Evolutionary conservation across 2,329 filamentous ascomycete species (phyloP), one percentile per base, ranked within the genome.

Genomic region (Stachybotrys chartarum): DNA sequence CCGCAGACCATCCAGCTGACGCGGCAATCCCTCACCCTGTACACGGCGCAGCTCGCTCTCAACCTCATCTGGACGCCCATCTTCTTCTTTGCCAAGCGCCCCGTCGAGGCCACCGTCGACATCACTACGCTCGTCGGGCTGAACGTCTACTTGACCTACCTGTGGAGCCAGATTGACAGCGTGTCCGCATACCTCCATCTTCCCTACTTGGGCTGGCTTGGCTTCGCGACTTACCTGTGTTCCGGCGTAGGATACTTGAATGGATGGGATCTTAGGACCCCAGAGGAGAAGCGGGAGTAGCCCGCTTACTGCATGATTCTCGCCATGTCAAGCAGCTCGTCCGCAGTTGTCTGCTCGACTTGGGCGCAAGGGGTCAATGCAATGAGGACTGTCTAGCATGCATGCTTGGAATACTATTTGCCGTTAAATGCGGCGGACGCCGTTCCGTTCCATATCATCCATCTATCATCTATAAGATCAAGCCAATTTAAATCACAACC

Each of bases 51-150:
- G 73, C 84, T 97, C 7, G 88, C 81, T 11, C 78, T 97, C 53
- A 97, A 97, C 70, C 77, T 96, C 32, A 71, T 87, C 54, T 97
- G 90, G 90, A 97, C 91, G 82, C 93, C 93, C 12, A 80, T 97
- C 11, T 97, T 97, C 80, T 97, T 96, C 68, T 80, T 82, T n/a
- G 67, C 87, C 52, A 85, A 86, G 60, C 82, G 83, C 16, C 91
- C 91, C 1, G 78, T 87, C 53, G 82, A 84, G 66, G 91, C 92
- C 4, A 84, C 90, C 7, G 79, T 80, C 31, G 90, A 97, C 68
- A 86, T 96, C 52, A 72, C 89, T 31, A 79, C 85, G 0, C 77
- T 97, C 8, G 77, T 87, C 1, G 90, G 87, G 8, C 75, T 87
- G 32, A 88, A 90, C 51, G 82, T 79, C 7, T 92, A 91, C 63